Percentiles rank a stretch among this genome's conserved stretches.
phyloP scores from a whole-genome alignment of 192 early-diverging fungal species.

The Umbelopsis ramanniana region DNA sequence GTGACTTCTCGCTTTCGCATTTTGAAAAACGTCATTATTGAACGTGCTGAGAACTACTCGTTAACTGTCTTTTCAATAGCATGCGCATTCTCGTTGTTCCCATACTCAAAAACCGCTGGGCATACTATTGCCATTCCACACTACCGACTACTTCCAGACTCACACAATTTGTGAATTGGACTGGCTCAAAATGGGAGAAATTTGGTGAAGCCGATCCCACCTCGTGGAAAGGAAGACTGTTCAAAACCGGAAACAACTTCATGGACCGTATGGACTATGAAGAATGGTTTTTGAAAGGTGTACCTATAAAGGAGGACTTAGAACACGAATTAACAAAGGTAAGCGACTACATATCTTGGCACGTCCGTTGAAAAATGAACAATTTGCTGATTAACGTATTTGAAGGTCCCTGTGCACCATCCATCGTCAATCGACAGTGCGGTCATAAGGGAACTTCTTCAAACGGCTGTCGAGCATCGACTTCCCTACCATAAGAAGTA shows the following conservation, averaged over 20 bases:
- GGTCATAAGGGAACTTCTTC: conserved; percentile 51
- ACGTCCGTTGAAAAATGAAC: background rate
- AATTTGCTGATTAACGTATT: background rate
- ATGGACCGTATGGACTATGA: conserved; percentile 75
- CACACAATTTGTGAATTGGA: conserved; percentile 49
- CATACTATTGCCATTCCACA: conserved; percentile 60
- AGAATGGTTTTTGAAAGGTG: conserved; percentile 76
- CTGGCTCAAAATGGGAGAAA: conserved; percentile 59
- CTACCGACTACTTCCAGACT: conserved; percentile 46
- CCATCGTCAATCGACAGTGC: conserved; percentile 52
- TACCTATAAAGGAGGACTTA: conserved; percentile 59
- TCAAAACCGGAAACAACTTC: conserved; percentile 60
- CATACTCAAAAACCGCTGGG: conserved; percentile 47
- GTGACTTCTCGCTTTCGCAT: background rate
- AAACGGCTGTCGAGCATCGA: conserved; percentile 47
- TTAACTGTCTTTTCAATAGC: background rate
- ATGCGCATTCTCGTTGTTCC: conserved; percentile 54
- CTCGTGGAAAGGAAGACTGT: conserved; percentile 64
- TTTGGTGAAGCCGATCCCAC: conserved; percentile 42
- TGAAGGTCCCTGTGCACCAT: conserved; percentile 51
- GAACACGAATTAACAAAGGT: conserved; percentile 37
- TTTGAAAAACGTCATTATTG: conserved; percentile 8
- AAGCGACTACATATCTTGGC: background rate
- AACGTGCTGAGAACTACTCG: background rate
- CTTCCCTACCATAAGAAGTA: conserved; percentile 73